Percentiles rank a stretch among this genome's conserved stretches.
Conservation (phyloP, 345 rosid species). For the Diplotaxis tenuifolia region DNA sequence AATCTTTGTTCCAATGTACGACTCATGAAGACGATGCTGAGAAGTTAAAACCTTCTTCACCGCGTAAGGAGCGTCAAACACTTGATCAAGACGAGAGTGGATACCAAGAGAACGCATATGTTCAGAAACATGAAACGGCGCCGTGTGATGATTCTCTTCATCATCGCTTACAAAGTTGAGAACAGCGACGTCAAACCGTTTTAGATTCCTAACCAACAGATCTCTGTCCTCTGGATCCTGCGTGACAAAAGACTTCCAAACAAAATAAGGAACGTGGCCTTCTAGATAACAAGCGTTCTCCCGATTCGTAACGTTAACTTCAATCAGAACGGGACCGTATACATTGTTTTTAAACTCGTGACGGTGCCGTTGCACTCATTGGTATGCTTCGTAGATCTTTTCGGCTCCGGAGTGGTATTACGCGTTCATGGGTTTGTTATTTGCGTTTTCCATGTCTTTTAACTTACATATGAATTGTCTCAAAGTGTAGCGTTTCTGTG, state of each 20-base stretch:
- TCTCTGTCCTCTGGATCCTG: conserved; percentile 87
- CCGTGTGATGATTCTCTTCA: conserved; percentile 36
- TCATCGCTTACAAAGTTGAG: conserved; percentile 55
- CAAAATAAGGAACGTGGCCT: conserved; percentile 65
- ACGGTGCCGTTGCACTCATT: conserved; percentile 71
- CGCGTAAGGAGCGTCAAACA: conserved; percentile 87
- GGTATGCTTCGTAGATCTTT: conserved; percentile 70
- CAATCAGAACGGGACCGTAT: conserved; percentile 87
- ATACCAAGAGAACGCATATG: conserved; percentile 80
- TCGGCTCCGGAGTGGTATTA: conserved; percentile 75
- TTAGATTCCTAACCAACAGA: conserved; percentile 65
- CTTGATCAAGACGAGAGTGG: conserved; percentile 80
- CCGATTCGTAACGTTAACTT: conserved; percentile 70
- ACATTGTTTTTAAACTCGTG: conserved; percentile 67
- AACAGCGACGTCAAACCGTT: conserved; percentile 76
- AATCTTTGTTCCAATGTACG: conserved; percentile 78
- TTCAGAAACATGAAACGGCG: conserved; percentile 55
- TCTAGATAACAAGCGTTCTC: conserved; percentile 79
- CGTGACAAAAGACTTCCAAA: conserved; percentile 92
- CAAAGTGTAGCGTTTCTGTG: conserved; percentile 47
- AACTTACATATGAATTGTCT: conserved; percentile 57
- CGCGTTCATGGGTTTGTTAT: conserved; percentile 63
- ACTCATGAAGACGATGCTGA: conserved; percentile 71
- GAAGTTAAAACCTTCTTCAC: conserved; percentile 80
- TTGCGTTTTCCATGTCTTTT: conserved; percentile 81